Percentiles rank a stretch among this genome's conserved stretches.
phyloP scores from a whole-genome alignment of 2,329 filamentous ascomycete genomes.

The Verticillium dahliae region DNA sequence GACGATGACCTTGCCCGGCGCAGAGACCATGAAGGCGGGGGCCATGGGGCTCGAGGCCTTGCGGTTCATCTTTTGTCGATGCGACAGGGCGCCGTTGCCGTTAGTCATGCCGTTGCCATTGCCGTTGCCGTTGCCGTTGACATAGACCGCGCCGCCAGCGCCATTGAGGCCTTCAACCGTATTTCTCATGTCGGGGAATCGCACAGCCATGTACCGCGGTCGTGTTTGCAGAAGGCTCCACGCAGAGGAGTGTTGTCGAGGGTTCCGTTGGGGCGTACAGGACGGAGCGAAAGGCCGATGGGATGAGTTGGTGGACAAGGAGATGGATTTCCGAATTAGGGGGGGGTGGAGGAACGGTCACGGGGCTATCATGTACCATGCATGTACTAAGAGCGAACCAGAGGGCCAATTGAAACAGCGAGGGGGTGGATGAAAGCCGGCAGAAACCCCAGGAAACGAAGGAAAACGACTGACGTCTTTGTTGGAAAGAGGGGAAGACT shows the following conservation, averaged over 20 bases:
- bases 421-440: not conserved
- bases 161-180: conserved; percentile 14
- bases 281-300: not conserved
- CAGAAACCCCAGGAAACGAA: not conserved
- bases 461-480: not conserved
- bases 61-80: conserved; percentile 37
- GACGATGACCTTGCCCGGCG: conserved; percentile 95
- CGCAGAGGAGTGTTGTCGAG: not conserved
- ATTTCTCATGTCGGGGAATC: conserved; percentile 23
- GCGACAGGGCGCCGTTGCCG: conserved; percentile 24
- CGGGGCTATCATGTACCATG: not conserved
- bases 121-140: conserved; percentile 14
- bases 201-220: conserved; percentile 17
- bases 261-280: not conserved
- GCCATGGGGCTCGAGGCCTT: conserved; percentile 62
- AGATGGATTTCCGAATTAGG: not conserved
- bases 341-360: not conserved
- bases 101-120: conserved; percentile 7
- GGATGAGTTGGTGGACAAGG: not conserved
- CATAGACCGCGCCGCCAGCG: conserved; percentile 3
- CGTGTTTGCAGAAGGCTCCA: conserved; percentile 4
- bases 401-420: not conserved
- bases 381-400: not conserved
- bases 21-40: conserved; percentile 95
- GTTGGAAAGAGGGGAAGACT: not conserved